A percentile compares a stretch with the other conserved stretches of the same genome.
Evolutionary conservation across 192 early-diverging fungal genomes (phyloP).

Genomic region (Haplosporangium gracile): DNA sequence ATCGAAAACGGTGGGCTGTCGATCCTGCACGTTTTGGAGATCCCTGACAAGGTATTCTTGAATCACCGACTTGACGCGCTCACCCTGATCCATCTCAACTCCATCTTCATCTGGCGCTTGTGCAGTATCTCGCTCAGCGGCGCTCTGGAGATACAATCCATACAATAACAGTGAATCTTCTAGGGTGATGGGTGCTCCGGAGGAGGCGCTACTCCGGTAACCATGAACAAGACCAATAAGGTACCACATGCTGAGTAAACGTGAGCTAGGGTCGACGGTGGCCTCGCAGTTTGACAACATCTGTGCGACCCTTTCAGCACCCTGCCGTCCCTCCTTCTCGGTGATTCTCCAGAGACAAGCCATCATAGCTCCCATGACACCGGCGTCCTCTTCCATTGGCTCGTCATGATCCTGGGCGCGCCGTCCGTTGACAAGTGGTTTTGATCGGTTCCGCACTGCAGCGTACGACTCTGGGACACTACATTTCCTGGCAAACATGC

Average conservation of each 20-base stretch:
- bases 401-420: neutral
- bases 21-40: constrained; percentile 60
- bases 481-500: constrained; percentile 39
- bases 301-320: constrained; percentile 36
- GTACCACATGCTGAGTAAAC: constrained; percentile 49
- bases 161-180: constrained; percentile 41
- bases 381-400: constrained; percentile 13
- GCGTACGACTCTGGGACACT: constrained; percentile 56
- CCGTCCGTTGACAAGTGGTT: neutral
- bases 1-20: constrained; percentile 59
- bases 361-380: constrained; percentile 28
- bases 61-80: constrained; percentile 12
- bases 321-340: constrained; percentile 27
- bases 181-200: constrained; percentile 38
- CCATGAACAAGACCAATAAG: constrained; percentile 34
- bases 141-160: constrained; percentile 56
- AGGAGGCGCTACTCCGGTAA: neutral
- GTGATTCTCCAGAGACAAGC: constrained; percentile 41
- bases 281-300: constrained; percentile 36
- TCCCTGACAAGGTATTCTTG: constrained; percentile 59
- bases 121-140: constrained; percentile 21
- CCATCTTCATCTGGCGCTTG: constrained; percentile 31
- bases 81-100: constrained; percentile 15
- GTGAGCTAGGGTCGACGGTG: neutral
- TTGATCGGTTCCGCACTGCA: constrained; percentile 16